Percentiles rank a stretch among this genome's conserved stretches.
phyloP scores from a whole-genome alignment of 179 eudicot species.

The Camellia oleifera region DNA sequence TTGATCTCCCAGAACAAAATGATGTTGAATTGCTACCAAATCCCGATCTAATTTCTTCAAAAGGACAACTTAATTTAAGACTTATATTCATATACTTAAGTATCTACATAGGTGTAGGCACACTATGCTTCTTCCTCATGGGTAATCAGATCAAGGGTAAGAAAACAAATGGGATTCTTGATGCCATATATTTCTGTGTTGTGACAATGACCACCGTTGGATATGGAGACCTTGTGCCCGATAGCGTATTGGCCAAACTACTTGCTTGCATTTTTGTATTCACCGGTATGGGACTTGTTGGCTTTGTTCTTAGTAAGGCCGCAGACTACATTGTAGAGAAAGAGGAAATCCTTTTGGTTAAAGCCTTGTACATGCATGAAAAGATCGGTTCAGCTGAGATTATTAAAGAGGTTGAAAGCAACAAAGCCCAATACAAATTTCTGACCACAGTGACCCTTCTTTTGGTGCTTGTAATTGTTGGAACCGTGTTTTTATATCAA shows the following conservation, averaged over 20 bases:
- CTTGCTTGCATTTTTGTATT: constrained; percentile 69
- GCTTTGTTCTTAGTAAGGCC: constrained; percentile 56
- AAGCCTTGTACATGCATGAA: constrained; percentile 40
- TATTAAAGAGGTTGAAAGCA: constrained; percentile 43
- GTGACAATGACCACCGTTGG: constrained; percentile 90
- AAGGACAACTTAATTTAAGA: constrained; percentile 31
- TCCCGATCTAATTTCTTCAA: constrained; percentile 27
- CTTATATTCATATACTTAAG: constrained; percentile 32
- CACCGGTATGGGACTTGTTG: constrained; percentile 67
- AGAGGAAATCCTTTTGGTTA: constrained; percentile 47
- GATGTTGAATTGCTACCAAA: constrained; percentile 8
- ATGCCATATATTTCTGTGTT: constrained; percentile 67
- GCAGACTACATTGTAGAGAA: constrained; percentile 68
- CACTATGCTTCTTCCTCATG: constrained; percentile 46
- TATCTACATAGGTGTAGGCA: constrained; percentile 50
- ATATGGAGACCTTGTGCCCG: constrained; percentile 77
- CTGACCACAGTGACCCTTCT: constrained; percentile 31
- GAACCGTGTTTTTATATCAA: constrained; percentile 39
- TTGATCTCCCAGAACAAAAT: constrained; percentile 11
- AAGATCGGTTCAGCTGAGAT: constrained; percentile 29
- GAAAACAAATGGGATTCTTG: constrained; percentile 57
- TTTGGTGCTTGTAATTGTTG: constrained; percentile 37
- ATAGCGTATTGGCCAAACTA: constrained; percentile 43
- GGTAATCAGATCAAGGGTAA: constrained; percentile 52
- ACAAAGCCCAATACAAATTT: constrained; percentile 46